Conservation (phyloP, 352 stramenopile genomes). For the Phytophthora fragariae region DNA sequence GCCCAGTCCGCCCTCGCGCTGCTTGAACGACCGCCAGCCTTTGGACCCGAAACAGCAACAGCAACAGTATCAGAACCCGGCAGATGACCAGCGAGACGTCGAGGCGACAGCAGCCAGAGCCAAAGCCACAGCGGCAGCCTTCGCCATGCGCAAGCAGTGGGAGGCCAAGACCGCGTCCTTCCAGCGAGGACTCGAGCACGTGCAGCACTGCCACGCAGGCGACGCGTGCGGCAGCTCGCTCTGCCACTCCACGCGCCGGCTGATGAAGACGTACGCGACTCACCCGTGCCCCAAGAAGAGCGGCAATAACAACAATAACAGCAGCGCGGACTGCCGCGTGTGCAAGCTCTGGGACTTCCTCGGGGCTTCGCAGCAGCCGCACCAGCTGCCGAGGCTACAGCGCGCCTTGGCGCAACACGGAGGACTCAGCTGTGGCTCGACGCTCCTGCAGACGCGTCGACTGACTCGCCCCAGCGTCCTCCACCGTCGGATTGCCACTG, state of each 20-base stretch:
- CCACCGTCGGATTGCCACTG: constrained; percentile 35
- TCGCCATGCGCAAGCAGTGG: constrained; percentile 64
- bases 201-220: constrained; percentile 57
- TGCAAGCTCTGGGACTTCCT: constrained; percentile 82
- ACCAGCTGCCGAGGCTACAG: constrained; percentile 21
- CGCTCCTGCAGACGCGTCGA: constrained; percentile 16
- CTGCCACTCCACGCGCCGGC: constrained; percentile 71
- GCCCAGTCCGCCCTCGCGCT: constrained; percentile 31
- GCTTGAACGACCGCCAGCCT: constrained; percentile 16
- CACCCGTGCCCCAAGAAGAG: constrained; percentile 59
- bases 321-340: constrained; percentile 61
- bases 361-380: constrained; percentile 33
- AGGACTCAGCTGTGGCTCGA: constrained; percentile 21
- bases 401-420: constrained; percentile 23
- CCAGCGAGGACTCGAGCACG: constrained; percentile 71
- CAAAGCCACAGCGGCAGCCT: constrained; percentile 29
- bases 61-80: constrained; percentile 18
- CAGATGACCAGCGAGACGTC: constrained; percentile 30
- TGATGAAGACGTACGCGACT: constrained; percentile 72
- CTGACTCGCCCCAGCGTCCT: constrained; percentile 16
- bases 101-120: constrained; percentile 1
- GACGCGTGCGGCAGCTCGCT: constrained; percentile 73
- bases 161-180: constrained; percentile 70
- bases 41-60: constrained; percentile 24
- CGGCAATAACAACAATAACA: not conserved